Base-by-base conservation (phyloP, 106 monocot genomes). In the Acorus calamus region DNA sequence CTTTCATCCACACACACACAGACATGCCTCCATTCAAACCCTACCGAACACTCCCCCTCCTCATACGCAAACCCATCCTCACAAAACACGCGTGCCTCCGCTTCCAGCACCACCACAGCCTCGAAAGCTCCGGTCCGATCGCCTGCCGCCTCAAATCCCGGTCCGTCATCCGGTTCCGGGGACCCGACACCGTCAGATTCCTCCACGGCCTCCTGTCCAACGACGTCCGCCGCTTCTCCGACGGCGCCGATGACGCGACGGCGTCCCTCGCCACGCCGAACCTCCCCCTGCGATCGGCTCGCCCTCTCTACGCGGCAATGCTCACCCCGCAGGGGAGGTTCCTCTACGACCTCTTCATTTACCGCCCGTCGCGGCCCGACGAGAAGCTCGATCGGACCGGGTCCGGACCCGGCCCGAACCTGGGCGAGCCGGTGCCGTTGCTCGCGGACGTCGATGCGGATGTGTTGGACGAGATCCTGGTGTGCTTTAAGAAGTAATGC, bases 271-370 rank as follows among this genome's bases (percentile, higher is more conserved):
- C 91, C 1, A 81, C 85, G 50, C 76, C 74, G 3, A 88, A 85
- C 51, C 59, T 78, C 8, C 52, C 82, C 0, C 52, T 74, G 11
- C 59, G 51, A 0, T 53, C 62, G 5, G 61, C 82, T 14, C 56
- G 76, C 42, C 83, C 91, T 1, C 46, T 83, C 0, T 98, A 98
- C 66, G 75, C 91, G 5, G 87, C 91, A 2, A 62, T 98, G 87
- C 87, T 98, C 49, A 98, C 87, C 9, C 88, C 96, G 0, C 87
- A 88, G 62, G 96, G 96, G 9, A 73, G 96, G 68, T 98, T 98
- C 59, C 66, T 91, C 8, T 92, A 88, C 70, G 96, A 98, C 66
- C 64, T 98, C 51, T 80, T 91, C 68, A 80, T 98, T 7, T 98
- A 91, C 66, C 58, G 83, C 42, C 76, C 75, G 51, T 62, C 83